Percentiles rank a stretch among this genome's conserved stretches.
These are phyloP conservation scores for Yamadazyma sp. DNA, from an alignment of 805 yeast species.

Conservation along the genomic window DNA sequence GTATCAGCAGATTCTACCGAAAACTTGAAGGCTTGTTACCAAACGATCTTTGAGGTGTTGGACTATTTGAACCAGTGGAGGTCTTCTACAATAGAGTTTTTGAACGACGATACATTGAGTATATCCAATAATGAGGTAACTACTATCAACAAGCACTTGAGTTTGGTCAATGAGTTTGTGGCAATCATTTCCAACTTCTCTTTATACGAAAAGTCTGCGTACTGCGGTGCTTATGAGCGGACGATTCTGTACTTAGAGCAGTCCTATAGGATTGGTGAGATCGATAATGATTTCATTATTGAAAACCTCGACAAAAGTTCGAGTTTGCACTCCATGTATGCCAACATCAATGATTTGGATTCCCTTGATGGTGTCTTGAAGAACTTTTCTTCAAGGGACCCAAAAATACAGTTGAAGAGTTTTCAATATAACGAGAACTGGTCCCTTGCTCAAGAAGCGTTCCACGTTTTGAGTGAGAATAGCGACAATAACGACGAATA, in stretches of 20 bases:
- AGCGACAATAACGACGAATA: conserved; percentile 34
- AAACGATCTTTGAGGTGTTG: conserved; percentile 70
- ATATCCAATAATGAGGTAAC: conserved; percentile 4
- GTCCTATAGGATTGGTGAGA: conserved; percentile 48
- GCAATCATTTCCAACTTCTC: conserved; percentile 60
- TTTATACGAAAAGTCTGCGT: conserved; percentile 76
- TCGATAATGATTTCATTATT: conserved; percentile 12
- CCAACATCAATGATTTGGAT: conserved; percentile 86
- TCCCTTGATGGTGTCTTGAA: conserved; percentile 84
- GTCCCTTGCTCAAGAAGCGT: conserved; percentile 84
- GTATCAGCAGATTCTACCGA: conserved; percentile 56
- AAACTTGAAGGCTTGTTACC: conserved; percentile 62
- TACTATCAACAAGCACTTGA: conserved; percentile 20
- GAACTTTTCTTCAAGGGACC: conserved; percentile 63
- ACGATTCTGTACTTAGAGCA: conserved; percentile 85
- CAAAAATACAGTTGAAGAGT: conserved; percentile 65
- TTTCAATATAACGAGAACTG: conserved; percentile 85
- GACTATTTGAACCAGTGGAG: conserved; percentile 85
- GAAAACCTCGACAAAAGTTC: conserved; percentile 40
- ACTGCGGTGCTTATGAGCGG: conserved; percentile 82
- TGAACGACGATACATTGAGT: conserved; percentile 12
- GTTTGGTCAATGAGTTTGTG: conserved; percentile 48
- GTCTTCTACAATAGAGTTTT: conserved; percentile 36
- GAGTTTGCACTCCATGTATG: conserved; percentile 75
- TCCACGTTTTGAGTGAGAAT: conserved; percentile 59